Percentiles rank a stretch among this genome's conserved stretches.
phyloP scores from a whole-genome alignment of 2,329 filamentous ascomycete species.

The Clonostachys sp. region DNA sequence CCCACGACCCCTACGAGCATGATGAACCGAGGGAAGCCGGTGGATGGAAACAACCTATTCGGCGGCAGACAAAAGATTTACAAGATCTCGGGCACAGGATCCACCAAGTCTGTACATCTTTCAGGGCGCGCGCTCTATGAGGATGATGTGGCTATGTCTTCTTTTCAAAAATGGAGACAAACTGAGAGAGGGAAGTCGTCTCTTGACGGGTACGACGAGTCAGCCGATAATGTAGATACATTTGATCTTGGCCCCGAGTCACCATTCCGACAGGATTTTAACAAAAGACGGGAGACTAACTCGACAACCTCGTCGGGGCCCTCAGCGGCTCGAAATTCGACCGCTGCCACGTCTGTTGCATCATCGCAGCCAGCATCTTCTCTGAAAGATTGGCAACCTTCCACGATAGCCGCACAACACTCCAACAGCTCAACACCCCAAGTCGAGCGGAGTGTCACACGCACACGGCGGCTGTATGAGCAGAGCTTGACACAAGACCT shows the following conservation, averaged over 20 bases:
- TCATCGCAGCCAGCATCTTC: slow-evolving; percentile 58
- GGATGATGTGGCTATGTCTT: slow-evolving; percentile 76
- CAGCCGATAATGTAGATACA: slow-evolving; percentile 32
- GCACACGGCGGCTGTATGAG: slow-evolving; percentile 75
- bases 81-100: slow-evolving; percentile 61
- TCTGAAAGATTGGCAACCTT: slow-evolving; percentile 43
- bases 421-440: slow-evolving; percentile 22
- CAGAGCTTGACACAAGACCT: slow-evolving; percentile 75
- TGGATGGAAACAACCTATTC: slow-evolving; percentile 89
- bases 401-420: slow-evolving; percentile 22
- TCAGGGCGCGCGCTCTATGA: slow-evolving; percentile 74
- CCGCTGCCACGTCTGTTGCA: slow-evolving; percentile 82
- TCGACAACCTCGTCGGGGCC: slow-evolving; percentile 74
- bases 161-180: slow-evolving; percentile 73
- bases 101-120: slow-evolving; percentile 44
- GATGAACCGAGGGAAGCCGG: slow-evolving; percentile 79
- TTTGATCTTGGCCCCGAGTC: slow-evolving; percentile 6
- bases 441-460: slow-evolving; percentile 62
- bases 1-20: slow-evolving; percentile 63
- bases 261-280: slow-evolving; percentile 42
- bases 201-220: slow-evolving; percentile 28
- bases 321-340: slow-evolving; percentile 70
- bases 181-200: slow-evolving; percentile 52
- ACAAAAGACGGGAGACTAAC: slow-evolving; percentile 76
- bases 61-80: slow-evolving; percentile 95